Base-by-base conservation (phyloP, 2,329 filamentous ascomycete species). In the Myrmaecium sp. region DNA sequence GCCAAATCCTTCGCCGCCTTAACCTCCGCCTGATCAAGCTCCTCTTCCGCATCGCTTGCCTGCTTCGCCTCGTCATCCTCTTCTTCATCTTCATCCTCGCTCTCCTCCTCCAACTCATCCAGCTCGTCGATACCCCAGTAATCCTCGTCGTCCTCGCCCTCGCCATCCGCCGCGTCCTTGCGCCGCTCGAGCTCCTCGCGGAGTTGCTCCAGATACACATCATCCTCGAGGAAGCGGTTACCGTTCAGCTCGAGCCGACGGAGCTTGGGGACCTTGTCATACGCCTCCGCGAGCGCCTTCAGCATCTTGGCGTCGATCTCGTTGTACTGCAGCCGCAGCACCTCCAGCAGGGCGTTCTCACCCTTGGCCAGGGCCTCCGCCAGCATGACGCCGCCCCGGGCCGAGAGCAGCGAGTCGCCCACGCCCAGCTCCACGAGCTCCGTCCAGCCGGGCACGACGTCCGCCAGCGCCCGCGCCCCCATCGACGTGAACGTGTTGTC, bases 401-500 rank as follows among this genome's bases (percentile, higher is more conserved):
- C 69, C 30, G 77, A 71, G 25, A 98, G 64, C 25, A 93, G 63
- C 29, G 81, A 93, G 52, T 98, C 89, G 22, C 83, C 80, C 8
- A 95, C 69, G 20, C 81, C 84, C 9, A 98, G 66, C 53, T 95
- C 89, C 37, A 69, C 64, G 25, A 98, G 61, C 20, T 69, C 60
- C 0, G 66, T 53, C 86, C 86, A 98, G 31, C 64, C 65, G 1
- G 68, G 62, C 13, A 86, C 64, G 5, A 82, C 80, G 38, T 65
- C 68, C 20, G 80, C 74, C 28, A 98, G 64, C 7, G 82, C 81
- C 41, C 64, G 74, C 16, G 81, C 80, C 14, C 84, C 89, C 35
- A 66, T 63, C 20, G 75, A 53, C 6, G 86, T 95, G 51, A 95
- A 95, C 0, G 89, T 95, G 57, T 98, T 98, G 57, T 98, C 89